Base-by-base conservation (phyloP, 176 grass and related monocot species). In the Oryza glumipatula region DNA sequence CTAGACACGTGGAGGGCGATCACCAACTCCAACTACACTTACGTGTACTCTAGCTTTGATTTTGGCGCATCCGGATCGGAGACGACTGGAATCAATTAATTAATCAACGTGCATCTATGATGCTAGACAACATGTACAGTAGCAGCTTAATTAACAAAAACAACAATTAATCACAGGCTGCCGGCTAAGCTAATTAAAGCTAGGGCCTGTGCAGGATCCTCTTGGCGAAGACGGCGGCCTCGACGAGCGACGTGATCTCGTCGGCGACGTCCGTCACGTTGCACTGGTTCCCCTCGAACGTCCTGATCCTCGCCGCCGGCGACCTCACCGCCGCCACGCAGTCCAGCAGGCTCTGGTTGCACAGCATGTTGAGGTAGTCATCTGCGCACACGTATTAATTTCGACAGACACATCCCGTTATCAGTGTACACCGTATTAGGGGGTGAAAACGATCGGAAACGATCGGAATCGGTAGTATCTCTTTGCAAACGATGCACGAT, bases 311-410 rank as follows among this genome's bases (percentile, higher is more conserved):
- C 48, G 12, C 63, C 47, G 83, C 66, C 68, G 78, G 0, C 2
- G 70, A 22, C 84, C 74, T 92, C 71, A 73, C 86, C 51, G 72
- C 56, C 16, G 80, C 84, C 23, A 99, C 82, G 83, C 96, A 96
- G 78, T 83, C 89, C 9, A 99, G 89, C 68, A 99, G 76, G 81
- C 89, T 99, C 90, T 94, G 91, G 77, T 89, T 96, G 93, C 96
- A 99, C 86, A 76, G 76, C 83, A 68, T 78, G 84, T 89, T 92
- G 28, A 99, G 35, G 80, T 96, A 99, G 87, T 98, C 93, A 78
- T 93, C 95, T 95, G 84, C 47, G 10, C 39, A n/a, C 16, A 26
- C 7, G 36, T 6, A 30, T 49, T 41, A 41, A 41, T 8, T 41
- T 39, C 6, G 38, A 39, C 38, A 1, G 38, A 39, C 38, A 1